Evolutionary conservation across 495 filamentous ascomycete genomes (phyloP).

Genomic region (Talaromyces nanjingensis): DNA sequence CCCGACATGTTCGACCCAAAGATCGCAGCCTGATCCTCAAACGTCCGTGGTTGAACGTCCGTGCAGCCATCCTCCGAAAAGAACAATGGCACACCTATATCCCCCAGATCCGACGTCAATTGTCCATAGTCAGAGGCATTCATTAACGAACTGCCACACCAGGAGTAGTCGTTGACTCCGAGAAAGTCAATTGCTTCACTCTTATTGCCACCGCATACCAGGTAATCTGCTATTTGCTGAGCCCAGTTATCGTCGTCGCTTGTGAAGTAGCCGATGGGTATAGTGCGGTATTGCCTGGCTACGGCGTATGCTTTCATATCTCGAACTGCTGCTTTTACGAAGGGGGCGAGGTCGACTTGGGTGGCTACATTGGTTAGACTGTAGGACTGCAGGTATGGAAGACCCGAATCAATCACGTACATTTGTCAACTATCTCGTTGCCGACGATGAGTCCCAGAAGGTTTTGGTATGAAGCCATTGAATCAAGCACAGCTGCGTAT

Average conservation of each 20-base stretch:
- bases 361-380: too few species aligned
- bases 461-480: neutral
- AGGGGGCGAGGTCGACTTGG: neutral
- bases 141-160: neutral
- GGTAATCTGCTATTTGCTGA: constrained; percentile 4
- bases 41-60: neutral
- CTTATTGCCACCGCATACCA: constrained; percentile 7
- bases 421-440: neutral
- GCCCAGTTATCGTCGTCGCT: neutral
- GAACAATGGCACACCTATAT: neutral
- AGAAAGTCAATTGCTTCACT: constrained; percentile 7
- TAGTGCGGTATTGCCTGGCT: constrained; percentile 3
- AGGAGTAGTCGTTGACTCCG: neutral
- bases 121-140: neutral
- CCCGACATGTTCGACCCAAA: neutral
- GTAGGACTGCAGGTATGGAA: neutral
- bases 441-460: neutral
- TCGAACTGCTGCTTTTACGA: constrained; percentile 2
- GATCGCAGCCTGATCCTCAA: neutral
- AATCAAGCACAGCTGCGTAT: neutral
- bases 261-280: constrained; percentile 8
- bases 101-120: neutral
- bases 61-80: neutral
- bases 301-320: constrained; percentile 7
- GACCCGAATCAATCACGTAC: neutral